A percentile compares a stretch with the other conserved stretches of the same genome.
Evolutionary conservation across 805 yeast genomes (phyloP).

Genomic region (Myxozyma nipponensis): DNA sequence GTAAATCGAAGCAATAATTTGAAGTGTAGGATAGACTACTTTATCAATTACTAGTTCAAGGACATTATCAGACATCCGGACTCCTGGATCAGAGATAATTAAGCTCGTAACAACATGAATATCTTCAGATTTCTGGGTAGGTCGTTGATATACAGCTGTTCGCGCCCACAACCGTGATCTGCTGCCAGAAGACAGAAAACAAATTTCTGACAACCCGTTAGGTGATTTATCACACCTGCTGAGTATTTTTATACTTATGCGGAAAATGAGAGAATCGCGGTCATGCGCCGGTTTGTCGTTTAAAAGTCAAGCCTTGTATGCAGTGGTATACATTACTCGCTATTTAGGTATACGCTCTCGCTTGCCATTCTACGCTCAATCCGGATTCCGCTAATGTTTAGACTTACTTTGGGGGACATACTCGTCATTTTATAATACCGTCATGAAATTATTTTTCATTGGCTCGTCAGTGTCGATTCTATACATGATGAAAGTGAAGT

Average conservation of each 20-base stretch:
- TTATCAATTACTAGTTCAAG: no score
- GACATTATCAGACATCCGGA: no score
- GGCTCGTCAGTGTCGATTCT: conserved; percentile 71
- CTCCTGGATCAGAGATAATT: no score
- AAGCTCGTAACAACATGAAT: no score
- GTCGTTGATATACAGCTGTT: no score
- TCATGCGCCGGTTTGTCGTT: conserved; percentile 81
- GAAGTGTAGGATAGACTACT: no score
- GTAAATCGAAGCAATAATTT: no score
- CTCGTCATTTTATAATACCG: conserved; percentile 62
- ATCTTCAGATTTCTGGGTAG: conserved; percentile 31
- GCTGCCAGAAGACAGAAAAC: no score
- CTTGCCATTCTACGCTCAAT: background rate
- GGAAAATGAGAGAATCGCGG: conserved; percentile 58
- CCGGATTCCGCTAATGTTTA: background rate
- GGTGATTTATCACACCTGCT: conserved; percentile 84
- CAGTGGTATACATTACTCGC: conserved; percentile 65
- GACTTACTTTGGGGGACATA: conserved; percentile 45
- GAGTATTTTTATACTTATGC: conserved; percentile 70
- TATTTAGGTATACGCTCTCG: conserved; percentile 55
- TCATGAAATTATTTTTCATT: conserved; percentile 80
- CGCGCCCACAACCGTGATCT: no score
- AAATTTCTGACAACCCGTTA: no score
- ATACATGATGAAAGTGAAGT: conserved; percentile 61
- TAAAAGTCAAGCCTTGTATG: conserved; percentile 81